Conservation (phyloP, 73 alveolate genomes). For the Breviolum minutum region DNA sequence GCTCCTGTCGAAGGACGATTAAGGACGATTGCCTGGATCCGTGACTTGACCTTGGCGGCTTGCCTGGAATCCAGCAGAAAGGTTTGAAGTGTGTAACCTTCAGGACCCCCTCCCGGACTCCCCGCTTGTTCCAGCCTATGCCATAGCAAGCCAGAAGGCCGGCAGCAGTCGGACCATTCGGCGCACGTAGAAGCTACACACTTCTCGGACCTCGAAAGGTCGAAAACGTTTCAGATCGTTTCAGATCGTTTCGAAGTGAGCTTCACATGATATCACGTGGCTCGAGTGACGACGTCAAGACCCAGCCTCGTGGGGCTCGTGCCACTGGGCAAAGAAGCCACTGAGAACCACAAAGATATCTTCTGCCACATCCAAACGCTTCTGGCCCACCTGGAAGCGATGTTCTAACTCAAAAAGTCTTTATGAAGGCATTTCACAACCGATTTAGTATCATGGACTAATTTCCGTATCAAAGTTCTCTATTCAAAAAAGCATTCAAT, state of each 20-base stretch:
- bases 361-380: slow-evolving; percentile 21
- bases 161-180: slow-evolving; percentile 63
- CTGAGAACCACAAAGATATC: slow-evolving; percentile 79
- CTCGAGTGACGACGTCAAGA: too few species aligned
- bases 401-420: neutral
- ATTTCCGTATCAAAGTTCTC: neutral
- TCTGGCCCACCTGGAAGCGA: slow-evolving; percentile 43
- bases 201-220: slow-evolving; percentile 3
- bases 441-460: too few species aligned
- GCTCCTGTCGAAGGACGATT: slow-evolving; percentile 6
- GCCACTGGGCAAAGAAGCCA: slow-evolving; percentile 72
- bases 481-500: too few species aligned
- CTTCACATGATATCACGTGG: neutral
- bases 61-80: too few species aligned
- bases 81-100: neutral
- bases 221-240: too few species aligned
- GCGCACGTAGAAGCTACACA: slow-evolving; percentile 41
- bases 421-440: too few species aligned
- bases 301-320: slow-evolving; percentile 37
- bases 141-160: slow-evolving; percentile 64
- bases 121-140: slow-evolving; percentile 10
- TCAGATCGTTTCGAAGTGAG: neutral
- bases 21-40: too few species aligned
- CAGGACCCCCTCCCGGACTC: neutral
- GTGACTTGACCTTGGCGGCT: too few species aligned